A percentile compares a stretch with the other conserved stretches of the same genome.
These are phyloP conservation scores for Ettlia oleoabundans DNA, from an alignment of 139 green algal species.

Conservation along the genomic window DNA sequence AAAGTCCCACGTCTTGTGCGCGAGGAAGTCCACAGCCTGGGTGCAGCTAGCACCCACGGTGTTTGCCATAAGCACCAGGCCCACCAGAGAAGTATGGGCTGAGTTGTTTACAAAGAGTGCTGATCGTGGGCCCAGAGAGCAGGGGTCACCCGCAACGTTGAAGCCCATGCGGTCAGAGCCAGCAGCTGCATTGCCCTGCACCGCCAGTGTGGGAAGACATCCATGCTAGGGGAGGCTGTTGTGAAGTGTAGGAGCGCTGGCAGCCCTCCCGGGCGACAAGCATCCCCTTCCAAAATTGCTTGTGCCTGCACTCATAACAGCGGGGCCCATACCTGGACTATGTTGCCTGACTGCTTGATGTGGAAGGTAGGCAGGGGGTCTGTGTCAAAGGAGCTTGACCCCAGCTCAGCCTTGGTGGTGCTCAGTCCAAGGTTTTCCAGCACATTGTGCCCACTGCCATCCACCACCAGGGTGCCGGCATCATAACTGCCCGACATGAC, in stretches of 20 bases:
- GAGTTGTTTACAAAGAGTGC: neutral
- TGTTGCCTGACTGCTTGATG: neutral
- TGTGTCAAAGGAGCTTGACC: neutral
- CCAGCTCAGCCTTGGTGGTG: neutral
- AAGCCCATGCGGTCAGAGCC: neutral
- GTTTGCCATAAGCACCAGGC: neutral
- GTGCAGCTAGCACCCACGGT: neutral
- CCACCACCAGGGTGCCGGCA: neutral
- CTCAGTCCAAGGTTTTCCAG: neutral
- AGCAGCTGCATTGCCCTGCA: constrained; percentile 6
- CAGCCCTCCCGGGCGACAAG: no score
- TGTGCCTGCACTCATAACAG: no score
- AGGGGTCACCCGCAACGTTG: neutral
- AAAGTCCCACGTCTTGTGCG: neutral
- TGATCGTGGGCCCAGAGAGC: neutral
- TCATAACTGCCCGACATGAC: neutral
- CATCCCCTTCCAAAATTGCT: no score
- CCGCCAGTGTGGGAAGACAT: neutral
- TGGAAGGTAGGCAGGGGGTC: neutral
- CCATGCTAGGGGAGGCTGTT: neutral
- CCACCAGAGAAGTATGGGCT: neutral
- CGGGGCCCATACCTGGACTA: neutral
- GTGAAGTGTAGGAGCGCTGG: no score
- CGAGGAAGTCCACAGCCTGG: neutral
- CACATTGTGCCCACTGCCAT: neutral